Base-by-base conservation (phyloP, 805 yeast genomes). In the Candida maris region DNA sequence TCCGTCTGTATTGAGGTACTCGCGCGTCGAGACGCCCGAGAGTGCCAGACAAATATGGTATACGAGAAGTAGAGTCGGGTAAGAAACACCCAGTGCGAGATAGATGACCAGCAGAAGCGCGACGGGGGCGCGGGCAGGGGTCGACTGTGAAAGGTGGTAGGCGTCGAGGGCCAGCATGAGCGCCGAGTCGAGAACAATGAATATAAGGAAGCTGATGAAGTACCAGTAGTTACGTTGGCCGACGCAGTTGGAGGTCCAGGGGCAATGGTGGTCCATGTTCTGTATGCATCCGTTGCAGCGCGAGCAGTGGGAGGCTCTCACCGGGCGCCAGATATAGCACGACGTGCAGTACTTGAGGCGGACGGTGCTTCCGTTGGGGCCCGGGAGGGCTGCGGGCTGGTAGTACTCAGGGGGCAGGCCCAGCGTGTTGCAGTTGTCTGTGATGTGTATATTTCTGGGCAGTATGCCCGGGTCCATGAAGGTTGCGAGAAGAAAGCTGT, bases 301-400 rank as follows among this genome's bases (percentile, higher is more conserved):
- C 2, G 79, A 68, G 51, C 95, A 85, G 57, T 85, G 95, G 37
- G 81, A 75, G 1, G 88, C 62, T 35, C 94, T 61, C 1, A 88
- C 85, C 7, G 87, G 81, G 45, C 91, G 60, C 91, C 94, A 85
- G 28, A 78, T 68, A 20, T 73, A 61, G 51, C 95, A 85, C 1
- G 81, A 68, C 1, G 71, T 34, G 40, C 81, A 75, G 49, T 72
- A 75, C 43, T 70, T 71, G 43, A 51, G 60, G 51, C 70, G 66
- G 57, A 36, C 66, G 38, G 27, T 18, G 4, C 24, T 32, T 12
- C 19, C 32, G 12, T 27, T 36, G 6, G 54, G 48, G 10, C 72
- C 65, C 0, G 86, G 85, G 7, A 81, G 50, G 1, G 68, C 56
- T 1, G 77, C 66, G 8, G 60, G 51, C 46, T 68, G 71, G 44